Percentiles rank a stretch among this genome's conserved stretches.
Conservation (phyloP, 805 yeast genomes). For the Barnettozyma populi region DNA sequence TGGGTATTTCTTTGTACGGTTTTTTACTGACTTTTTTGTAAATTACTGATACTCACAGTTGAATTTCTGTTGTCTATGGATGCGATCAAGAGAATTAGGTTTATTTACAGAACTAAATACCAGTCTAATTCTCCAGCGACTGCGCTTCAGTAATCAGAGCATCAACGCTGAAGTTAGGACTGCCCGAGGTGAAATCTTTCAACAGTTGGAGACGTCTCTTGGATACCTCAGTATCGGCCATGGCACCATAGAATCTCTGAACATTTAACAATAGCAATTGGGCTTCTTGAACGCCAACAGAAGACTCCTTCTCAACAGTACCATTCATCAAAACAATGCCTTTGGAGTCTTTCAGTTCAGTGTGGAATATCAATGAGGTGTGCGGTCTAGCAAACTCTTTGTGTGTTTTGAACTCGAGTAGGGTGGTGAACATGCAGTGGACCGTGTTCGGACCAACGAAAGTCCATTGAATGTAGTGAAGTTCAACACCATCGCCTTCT, state of each 20-base stretch:
- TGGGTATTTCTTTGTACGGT: not conserved
- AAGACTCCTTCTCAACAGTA: conserved; percentile 63
- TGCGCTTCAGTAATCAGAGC: conserved; percentile 67
- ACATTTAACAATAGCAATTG: conserved; percentile 69
- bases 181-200: conserved; percentile 65
- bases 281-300: conserved; percentile 66
- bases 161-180: conserved; percentile 59
- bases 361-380: conserved; percentile 83
- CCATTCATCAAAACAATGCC: conserved; percentile 82
- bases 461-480: conserved; percentile 92
- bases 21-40: no score
- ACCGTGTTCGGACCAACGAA: conserved; percentile 79
- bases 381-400: conserved; percentile 93
- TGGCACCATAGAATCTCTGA: conserved; percentile 80
- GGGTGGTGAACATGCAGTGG: conserved; percentile 85
- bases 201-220: conserved; percentile 53
- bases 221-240: conserved; percentile 37
- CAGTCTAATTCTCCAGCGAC: conserved; percentile 44
- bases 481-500: conserved; percentile 52
- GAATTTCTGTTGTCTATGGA: no score
- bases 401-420: conserved; percentile 88
- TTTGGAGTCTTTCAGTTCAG: conserved; percentile 58
- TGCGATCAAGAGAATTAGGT: not conserved
- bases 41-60: no score
- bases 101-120: not conserved